Percentiles rank a stretch among this genome's conserved stretches.
phyloP scores from a whole-genome alignment of 192 early-diverging fungal genomes.

The Coemansia sp. region DNA sequence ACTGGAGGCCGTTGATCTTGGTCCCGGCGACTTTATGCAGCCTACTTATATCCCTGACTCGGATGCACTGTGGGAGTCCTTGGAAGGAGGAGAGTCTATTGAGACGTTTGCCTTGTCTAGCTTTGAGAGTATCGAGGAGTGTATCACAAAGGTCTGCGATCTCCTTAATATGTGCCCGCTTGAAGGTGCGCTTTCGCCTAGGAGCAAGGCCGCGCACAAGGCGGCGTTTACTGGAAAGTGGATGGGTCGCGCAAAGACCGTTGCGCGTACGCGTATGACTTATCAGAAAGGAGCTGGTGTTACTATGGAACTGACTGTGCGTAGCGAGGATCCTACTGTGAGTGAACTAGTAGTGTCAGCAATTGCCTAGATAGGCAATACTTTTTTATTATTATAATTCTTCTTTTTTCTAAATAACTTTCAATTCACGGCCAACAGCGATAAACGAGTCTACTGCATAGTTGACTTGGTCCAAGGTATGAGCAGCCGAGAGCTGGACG shows the following conservation, averaged over 20 bases:
- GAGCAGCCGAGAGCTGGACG: conserved; percentile 61
- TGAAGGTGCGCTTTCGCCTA: conserved; percentile 72
- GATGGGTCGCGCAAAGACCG: conserved; percentile 74
- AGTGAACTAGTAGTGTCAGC: conserved; percentile 78
- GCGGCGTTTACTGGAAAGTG: conserved; percentile 85
- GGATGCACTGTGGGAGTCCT: conserved; percentile 74
- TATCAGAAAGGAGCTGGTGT: conserved; percentile 81
- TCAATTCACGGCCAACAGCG: conserved; percentile 52
- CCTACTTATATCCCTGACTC: conserved; percentile 87
- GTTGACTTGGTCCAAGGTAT: conserved; percentile 57
- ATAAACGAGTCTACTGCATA: conserved; percentile 59
- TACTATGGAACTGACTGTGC: conserved; percentile 87
- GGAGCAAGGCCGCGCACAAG: conserved; percentile 79
- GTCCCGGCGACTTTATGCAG: conserved; percentile 86
- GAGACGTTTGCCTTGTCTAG: conserved; percentile 90
- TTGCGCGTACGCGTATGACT: conserved; percentile 89
- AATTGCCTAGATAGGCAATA: conserved; percentile 65
- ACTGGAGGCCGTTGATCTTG: conserved; percentile 85
- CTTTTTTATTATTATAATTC: not conserved
- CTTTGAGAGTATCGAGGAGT: conserved; percentile 56
- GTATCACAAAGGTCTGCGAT: conserved; percentile 61
- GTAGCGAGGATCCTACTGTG: conserved; percentile 68
- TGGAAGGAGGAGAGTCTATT: conserved; percentile 75
- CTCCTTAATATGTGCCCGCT: conserved; percentile 86
- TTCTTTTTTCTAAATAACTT: conserved; percentile 21